Percentiles rank a stretch among this genome's conserved stretches.
Conservation (phyloP, 306 rosid genomes). For the Biancaea sappan region DNA sequence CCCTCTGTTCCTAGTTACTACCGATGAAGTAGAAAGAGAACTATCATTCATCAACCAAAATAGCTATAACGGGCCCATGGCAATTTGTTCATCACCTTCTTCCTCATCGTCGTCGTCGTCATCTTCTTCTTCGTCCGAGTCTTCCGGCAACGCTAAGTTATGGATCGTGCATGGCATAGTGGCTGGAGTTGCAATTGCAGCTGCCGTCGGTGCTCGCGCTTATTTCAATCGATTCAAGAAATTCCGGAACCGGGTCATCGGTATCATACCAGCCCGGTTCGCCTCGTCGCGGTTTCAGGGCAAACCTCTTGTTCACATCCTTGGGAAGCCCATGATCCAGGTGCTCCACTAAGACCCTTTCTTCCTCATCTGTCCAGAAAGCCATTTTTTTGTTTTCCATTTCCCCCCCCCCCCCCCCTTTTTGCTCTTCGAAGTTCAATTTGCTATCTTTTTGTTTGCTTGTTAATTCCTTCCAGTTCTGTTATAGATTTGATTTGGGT, state of each 20-base stretch:
- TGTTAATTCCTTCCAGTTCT: neutral
- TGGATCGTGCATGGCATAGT: conserved; percentile 78
- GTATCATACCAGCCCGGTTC: conserved; percentile 91
- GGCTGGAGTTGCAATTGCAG: conserved; percentile 77
- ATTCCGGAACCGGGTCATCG: conserved; percentile 87
- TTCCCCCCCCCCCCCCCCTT: no score
- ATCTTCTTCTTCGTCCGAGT: conserved; percentile 51
- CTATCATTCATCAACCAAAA: neutral
- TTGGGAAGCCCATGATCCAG: conserved; percentile 99
- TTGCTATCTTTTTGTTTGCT: neutral
- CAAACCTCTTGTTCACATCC: conserved; percentile 87
- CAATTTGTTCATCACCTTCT: conserved; percentile 36
- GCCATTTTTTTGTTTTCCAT: neutral
- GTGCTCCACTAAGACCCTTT: conserved; percentile 24
- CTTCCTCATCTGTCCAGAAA: neutral
- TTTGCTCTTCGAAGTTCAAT: neutral
- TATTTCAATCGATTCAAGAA: conserved; percentile 56
- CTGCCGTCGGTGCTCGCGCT: conserved; percentile 68
- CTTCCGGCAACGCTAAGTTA: conserved; percentile 50
- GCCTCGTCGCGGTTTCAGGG: conserved; percentile 86
- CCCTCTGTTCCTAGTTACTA: neutral
- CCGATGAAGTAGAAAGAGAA: neutral
- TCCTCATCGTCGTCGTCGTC: conserved; percentile 26
- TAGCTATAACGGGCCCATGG: conserved; percentile 26
- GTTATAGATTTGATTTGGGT: neutral